Base-by-base conservation (phyloP, 352 stramenopile species). In the Pythium periplocum region DNA sequence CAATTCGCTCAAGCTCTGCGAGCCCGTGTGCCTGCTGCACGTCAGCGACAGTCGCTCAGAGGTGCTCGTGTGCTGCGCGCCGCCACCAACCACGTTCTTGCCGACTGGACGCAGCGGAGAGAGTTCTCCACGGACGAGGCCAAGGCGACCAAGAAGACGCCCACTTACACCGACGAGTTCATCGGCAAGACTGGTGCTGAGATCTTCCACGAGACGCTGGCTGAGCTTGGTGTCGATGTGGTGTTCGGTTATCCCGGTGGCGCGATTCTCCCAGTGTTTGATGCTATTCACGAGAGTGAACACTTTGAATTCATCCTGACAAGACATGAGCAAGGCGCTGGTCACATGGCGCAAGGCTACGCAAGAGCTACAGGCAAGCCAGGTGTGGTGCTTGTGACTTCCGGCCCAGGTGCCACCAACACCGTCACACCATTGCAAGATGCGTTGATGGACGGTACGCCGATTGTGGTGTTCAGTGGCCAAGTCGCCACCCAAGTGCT, bases 221-320 rank as follows among this genome's bases (percentile, higher is more conserved):
- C 85, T 0, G 88, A 97, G 55, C 73, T 97, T 60, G 88, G 73
- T 43, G 89, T 97, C 3, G 73, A 96, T 48, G 86, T 87, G 46
- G 90, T 98, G 10, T 98, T 98, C 61, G 93, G 93, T 31, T 98
- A 98, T 71, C 95, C 91, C 0, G 93, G 91, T 31, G 93, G 93
- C 46, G 93, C 93, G 53, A 97, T 98, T 56, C 62, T 98, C 2
- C 93, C 93, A 26, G 82, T 98, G 35, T 90, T 98, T 51, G 93
- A 98, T 71, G 90, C 96, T 61, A 98, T 98, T 74, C 83, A 98
- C 63, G 72, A 93, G 48, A 90, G 77, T 55, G 51, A 90, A 31
- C 60, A 90, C 51, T 91, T 93, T 59, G 68, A 93, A 45, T 93
- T 93, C 45, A 65, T 90, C 46, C 65, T 93, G 37, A 90, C 81